phyloP scores from a whole-genome alignment of 1,284 basidiomycete genomes.

The Volvariella surrecta region DNA sequence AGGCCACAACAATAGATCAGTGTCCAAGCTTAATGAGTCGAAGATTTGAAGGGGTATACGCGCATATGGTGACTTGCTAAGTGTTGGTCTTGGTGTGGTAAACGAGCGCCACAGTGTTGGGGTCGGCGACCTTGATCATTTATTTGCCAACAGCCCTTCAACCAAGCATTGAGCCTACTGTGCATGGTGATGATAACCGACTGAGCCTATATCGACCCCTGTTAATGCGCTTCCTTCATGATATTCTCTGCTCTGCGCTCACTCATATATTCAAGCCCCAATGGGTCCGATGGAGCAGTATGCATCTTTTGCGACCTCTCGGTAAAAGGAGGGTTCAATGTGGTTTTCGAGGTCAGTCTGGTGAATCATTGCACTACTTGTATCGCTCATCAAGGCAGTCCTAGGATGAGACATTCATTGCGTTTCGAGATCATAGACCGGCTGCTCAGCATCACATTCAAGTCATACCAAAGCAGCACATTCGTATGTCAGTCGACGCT shows the following conservation, averaged over 20 bases:
- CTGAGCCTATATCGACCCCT: no score
- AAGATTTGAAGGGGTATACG: no score
- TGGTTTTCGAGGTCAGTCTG: slow-evolving; percentile 47
- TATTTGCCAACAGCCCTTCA: background rate
- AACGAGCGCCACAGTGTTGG: no score
- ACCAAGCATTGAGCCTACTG: background rate
- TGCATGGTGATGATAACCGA: no score
- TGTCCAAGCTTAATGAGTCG: no score
- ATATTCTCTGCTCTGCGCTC: no score
- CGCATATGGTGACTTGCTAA: no score
- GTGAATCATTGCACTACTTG: background rate
- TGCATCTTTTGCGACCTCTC: slow-evolving; percentile 49
- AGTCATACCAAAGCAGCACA: slow-evolving; percentile 56
- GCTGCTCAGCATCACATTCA: slow-evolving; percentile 54
- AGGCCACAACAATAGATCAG: no score
- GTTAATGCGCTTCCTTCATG: no score
- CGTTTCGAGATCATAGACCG: slow-evolving; percentile 58
- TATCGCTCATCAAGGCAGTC: background rate
- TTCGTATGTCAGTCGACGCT: slow-evolving; percentile 30
- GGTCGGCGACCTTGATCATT: background rate
- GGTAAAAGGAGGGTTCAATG: slow-evolving; percentile 45
- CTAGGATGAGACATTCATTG: slow-evolving; percentile 51
- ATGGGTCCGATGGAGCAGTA: slow-evolving; percentile 1
- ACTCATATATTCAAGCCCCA: no score
- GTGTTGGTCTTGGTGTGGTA: no score